Percentiles rank a stretch among this genome's conserved stretches.
Conservation (phyloP, 768 basidiomycete species). For the Collybia mongolica region DNA sequence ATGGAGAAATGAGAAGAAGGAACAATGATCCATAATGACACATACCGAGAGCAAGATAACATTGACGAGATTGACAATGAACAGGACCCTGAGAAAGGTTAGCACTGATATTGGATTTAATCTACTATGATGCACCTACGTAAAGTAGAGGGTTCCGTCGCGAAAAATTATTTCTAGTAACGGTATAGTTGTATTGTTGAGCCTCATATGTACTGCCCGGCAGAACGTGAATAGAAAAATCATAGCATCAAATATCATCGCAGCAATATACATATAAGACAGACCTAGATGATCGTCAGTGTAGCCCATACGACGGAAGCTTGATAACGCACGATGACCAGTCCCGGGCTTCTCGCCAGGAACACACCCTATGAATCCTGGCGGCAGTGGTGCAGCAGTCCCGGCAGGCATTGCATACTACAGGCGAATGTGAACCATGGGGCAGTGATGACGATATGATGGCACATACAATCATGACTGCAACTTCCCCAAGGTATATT, state of each 20-base stretch:
- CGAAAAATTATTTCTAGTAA: background rate
- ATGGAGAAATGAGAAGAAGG: background rate
- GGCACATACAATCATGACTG: constrained; percentile 2
- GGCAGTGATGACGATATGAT: too few relatives aligned
- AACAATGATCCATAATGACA: background rate
- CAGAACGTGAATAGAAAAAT: background rate
- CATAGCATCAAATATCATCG: background rate
- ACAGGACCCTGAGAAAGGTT: background rate
- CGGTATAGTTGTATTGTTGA: background rate
- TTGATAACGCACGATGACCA: background rate
- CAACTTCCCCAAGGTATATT: background rate
- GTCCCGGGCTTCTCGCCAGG: background rate
- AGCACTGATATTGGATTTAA: background rate
- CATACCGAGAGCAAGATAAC: constrained; percentile 3
- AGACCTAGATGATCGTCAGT: background rate
- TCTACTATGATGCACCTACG: background rate
- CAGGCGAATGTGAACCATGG: too few relatives aligned
- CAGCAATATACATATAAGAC: background rate
- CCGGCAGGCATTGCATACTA: background rate
- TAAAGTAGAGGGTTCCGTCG: constrained; percentile 4
- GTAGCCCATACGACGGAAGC: background rate
- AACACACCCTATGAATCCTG: background rate
- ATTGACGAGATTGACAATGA: constrained; percentile 2
- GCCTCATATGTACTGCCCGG: background rate
- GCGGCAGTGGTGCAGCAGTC: background rate